Evolutionary conservation across 768 basidiomycete genomes (phyloP), one percentile per base, ranked within the genome.

Genomic region (Lactifluus pinguis): DNA sequence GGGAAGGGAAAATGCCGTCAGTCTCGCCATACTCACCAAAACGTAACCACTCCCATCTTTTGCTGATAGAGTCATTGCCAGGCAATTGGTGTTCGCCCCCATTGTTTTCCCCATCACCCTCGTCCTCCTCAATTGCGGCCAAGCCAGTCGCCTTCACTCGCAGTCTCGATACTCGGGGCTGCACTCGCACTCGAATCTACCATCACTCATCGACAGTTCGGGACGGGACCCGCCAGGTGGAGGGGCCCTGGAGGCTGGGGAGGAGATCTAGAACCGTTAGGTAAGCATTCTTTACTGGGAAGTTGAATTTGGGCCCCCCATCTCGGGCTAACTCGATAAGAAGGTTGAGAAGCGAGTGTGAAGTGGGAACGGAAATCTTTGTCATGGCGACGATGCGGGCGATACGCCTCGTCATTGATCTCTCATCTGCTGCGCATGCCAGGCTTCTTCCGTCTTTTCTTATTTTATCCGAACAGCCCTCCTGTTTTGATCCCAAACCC

Each of bases 91-190:
- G 67, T 52, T 71, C 69, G 47, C 63, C 69, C 13, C 69, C 70
- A 51, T 63, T 70, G 48, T 68, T 71, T 41, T 68, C 68, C 11
- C 65, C 79, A 60, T 83, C 85, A 59, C 76, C 83, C 67, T 84
- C 85, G 66, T 81, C 85, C 70, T 85, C 86, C 59, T 80, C 84
- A 67, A 91, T 92, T 54, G 89, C 89, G 70, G 88, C 89, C 89
- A 92, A 91, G 77, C 89, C 89, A 92, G 73, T 92, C 89, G 55
- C 78, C 85, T 71, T 92, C 89, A 72, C 87, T 89, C 38, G 74
- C 72, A 38, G 82, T 77, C 68, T 80, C 82, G 60, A 79, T 81
- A 66, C 87, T 90, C 66, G 87, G 86, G 53, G 87, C 82, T 57
- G 79, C 81, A 67, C 87, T 90, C 55, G 71, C 74, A 49, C 79